Evolutionary conservation across 306 rosid species (phyloP).

Genomic region (Glycine soja): DNA sequence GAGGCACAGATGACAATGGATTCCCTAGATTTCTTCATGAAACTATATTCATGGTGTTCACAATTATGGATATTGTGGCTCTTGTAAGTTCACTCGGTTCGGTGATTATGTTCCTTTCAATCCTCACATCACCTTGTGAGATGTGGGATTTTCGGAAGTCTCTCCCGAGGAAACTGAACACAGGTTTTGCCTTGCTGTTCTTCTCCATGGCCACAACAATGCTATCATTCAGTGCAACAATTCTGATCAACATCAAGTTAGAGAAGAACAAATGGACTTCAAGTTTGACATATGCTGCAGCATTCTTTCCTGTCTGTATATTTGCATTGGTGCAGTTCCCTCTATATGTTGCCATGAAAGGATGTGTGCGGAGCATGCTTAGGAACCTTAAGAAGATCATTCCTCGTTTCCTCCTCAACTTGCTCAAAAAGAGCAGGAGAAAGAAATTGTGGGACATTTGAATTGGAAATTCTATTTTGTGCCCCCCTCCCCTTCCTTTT

Average conservation of each 20-base stretch:
- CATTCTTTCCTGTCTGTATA: slow-evolving; percentile 47
- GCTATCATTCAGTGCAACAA: slow-evolving; percentile 48
- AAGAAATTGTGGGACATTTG: slow-evolving; percentile 15
- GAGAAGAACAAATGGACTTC: slow-evolving; percentile 46
- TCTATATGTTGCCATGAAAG: slow-evolving; percentile 42
- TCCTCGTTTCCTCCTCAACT: slow-evolving; percentile 45
- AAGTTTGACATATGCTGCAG: slow-evolving; percentile 44
- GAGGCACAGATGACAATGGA: slow-evolving; percentile 45
- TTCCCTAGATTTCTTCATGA: slow-evolving; percentile 45
- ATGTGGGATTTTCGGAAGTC: slow-evolving; percentile 53
- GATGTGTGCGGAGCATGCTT: background rate
- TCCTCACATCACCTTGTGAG: slow-evolving; percentile 54
- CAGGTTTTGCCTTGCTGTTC: slow-evolving; percentile 51
- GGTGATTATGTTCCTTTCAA: slow-evolving; percentile 51
- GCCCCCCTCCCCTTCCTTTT: background rate
- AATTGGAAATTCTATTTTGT: background rate
- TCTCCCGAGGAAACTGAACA: slow-evolving; percentile 49
- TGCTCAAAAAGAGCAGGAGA: slow-evolving; percentile 17
- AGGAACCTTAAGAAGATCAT: slow-evolving; percentile 39
- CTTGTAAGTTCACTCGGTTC: slow-evolving; percentile 52
- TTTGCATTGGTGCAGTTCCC: slow-evolving; percentile 53
- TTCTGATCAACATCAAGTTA: slow-evolving; percentile 45
- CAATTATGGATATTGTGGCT: slow-evolving; percentile 49
- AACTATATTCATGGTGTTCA: slow-evolving; percentile 50
- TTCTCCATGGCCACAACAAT: slow-evolving; percentile 58